Conservation (phyloP, 768 basidiomycete genomes). For the Mycena rebaudengoi region DNA sequence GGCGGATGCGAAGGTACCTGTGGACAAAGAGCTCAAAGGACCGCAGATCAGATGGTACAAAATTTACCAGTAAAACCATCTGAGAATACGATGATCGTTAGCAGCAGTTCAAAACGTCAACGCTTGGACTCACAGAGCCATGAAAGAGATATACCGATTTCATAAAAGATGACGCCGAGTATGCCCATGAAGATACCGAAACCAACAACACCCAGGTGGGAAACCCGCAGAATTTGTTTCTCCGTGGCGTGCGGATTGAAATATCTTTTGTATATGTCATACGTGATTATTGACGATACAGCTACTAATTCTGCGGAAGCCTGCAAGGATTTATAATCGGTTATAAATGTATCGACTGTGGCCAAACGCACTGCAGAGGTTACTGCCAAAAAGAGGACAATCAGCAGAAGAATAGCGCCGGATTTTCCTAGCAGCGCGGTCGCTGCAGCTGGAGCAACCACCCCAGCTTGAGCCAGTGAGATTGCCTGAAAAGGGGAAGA, state of each 20-base stretch:
- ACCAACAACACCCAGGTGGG: slow-evolving; percentile 13
- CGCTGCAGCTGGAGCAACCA: slow-evolving; percentile 56
- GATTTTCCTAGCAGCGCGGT: slow-evolving; percentile 54
- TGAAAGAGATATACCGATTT: slow-evolving; percentile 13
- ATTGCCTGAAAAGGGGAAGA: slow-evolving; percentile 16
- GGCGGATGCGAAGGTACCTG: slow-evolving; percentile 20
- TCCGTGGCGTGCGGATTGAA: neutral
- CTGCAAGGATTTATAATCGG: neutral
- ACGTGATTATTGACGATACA: slow-evolving; percentile 62
- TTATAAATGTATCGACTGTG: neutral
- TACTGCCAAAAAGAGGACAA: slow-evolving; percentile 48
- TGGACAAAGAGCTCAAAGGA: neutral
- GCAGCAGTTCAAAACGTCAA: neutral
- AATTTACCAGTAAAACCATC: slow-evolving; percentile 6
- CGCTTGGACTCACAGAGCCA: slow-evolving; percentile 13
- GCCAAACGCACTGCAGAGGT: slow-evolving; percentile 20
- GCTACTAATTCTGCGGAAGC: slow-evolving; percentile 30
- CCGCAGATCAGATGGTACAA: too few relatives aligned
- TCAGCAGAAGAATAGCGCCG: slow-evolving; percentile 52
- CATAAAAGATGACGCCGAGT: slow-evolving; percentile 12
- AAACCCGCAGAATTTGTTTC: slow-evolving; percentile 13
- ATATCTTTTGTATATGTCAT: slow-evolving; percentile 32
- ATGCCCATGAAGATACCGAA: slow-evolving; percentile 14
- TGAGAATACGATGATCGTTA: neutral
- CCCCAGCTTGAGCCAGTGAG: slow-evolving; percentile 41